Evolutionary conservation across 257 asterid species (phyloP), one percentile per base, ranked within the genome.

Genomic region (Solanum raphanifolium): DNA sequence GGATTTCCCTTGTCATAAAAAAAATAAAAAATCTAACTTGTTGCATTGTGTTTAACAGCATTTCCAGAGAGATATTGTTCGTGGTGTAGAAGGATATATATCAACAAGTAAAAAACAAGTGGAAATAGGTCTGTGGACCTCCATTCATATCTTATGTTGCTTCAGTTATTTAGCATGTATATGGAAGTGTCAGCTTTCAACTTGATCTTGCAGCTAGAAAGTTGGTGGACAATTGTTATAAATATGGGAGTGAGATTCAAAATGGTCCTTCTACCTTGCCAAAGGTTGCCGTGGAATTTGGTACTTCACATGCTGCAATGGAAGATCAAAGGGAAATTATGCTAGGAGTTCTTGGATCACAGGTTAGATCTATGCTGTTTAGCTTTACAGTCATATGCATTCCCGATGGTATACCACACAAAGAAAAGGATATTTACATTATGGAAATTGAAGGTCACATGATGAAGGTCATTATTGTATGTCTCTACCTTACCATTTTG

Each of bases 31-130:
- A 46, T 16, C 41, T 81, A 18, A 81, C 85, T 46, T 48, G 29
- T 27, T 81, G 39, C 69, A 6, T n/a, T 34, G 83, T 93, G 93
- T 90, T 94, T 91, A 91, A 89, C 99, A 97, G 99, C 99, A 97
- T 94, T 97, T 95, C 93, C 99, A 97, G 96, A 93, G 94, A 90
- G 98, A 95, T 92, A 93, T 97, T 76, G 95, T 94, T 82, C 98
- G 96, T 55, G 95, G 98, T 18, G 92, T 97, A 85, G 98, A 97
- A 87, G 99, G 98, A 89, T 92, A 90, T 88, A 76, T 95, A 71
- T 92, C 94, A 35, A 83, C 93, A 41, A 94, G 94, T 95, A 94
- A 92, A 92, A 97, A 94, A 83, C 98, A 95, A 92, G 95, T 92
- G 96, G 95, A 95, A 89, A 92, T 95, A 91, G 97, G 99, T 95